Evolutionary conservation across 257 asterid genomes (phyloP).

Genomic region (Petrea volubilis): DNA sequence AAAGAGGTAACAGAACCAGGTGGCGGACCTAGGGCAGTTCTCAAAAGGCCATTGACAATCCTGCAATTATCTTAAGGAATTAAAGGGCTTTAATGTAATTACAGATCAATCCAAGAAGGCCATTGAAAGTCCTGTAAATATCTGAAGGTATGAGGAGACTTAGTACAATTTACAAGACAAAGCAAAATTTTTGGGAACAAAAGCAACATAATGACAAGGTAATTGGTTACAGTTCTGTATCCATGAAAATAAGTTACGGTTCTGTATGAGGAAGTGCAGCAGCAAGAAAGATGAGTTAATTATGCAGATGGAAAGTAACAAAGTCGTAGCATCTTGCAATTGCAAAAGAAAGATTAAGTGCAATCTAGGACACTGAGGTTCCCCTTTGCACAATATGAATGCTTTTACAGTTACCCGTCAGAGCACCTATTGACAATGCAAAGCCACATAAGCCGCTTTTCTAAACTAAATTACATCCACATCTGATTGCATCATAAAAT

Average conservation of each 20-base stretch:
- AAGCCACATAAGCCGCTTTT: not conserved
- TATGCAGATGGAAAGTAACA: not conserved
- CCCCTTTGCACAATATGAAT: no score
- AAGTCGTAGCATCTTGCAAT: not conserved
- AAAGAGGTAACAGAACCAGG: conserved; percentile 87
- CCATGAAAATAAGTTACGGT: no score
- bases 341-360: not conserved
- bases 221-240: conserved; percentile 13
- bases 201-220: not conserved
- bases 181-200: conserved; percentile 8
- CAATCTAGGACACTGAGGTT: no score
- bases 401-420: not conserved
- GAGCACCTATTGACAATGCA: not conserved
- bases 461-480: not conserved
- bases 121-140: conserved; percentile 3
- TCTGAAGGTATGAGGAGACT: conserved; percentile 18
- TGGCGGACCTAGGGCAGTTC: conserved; percentile 97
- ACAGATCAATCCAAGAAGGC: conserved; percentile 16
- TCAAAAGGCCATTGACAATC: conserved; percentile 94
- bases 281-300: not conserved
- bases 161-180: not conserved
- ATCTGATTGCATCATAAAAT: not conserved
- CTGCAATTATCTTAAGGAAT: conserved; percentile 66
- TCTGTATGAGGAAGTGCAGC: not conserved
- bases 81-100: conserved; percentile 18